A percentile compares a stretch with the other conserved stretches of the same genome.
Evolutionary conservation across 371 early-diverging fungal species (phyloP).

Genomic region (Mortierella sp.): DNA sequence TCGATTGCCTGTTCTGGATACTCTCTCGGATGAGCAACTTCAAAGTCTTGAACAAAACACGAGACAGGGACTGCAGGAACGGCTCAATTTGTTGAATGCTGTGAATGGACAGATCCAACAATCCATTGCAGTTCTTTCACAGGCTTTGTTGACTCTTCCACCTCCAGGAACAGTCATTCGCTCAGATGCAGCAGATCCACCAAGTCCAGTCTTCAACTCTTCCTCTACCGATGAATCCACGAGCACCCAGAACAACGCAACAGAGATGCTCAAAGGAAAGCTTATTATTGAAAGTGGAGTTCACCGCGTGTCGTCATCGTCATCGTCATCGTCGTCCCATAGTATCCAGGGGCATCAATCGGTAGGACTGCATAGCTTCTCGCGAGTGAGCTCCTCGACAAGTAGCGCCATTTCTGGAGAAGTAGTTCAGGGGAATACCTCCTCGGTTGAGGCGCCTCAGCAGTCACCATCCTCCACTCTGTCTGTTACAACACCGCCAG

Average conservation of each 20-base stretch:
- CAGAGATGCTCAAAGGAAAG: neutral
- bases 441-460: neutral
- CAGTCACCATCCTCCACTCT: neutral
- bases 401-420: neutral
- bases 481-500: neutral
- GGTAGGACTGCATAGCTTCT: conserved; percentile 26
- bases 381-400: conserved; percentile 2
- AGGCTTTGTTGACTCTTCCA: conserved; percentile 62
- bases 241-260: neutral
- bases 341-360: neutral
- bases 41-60: conserved; percentile 62
- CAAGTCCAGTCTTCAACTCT: conserved; percentile 22
- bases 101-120: conserved; percentile 74
- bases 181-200: conserved; percentile 28
- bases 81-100: conserved; percentile 65
- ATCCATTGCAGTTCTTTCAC: conserved; percentile 65
- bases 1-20: conserved; percentile 46
- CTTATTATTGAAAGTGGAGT: neutral
- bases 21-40: conserved; percentile 69
- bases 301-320: neutral
- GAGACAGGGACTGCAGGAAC: conserved; percentile 66
- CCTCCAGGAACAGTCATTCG: conserved; percentile 19
- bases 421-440: neutral
- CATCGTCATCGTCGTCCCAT: conserved; percentile 12
- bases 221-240: neutral